phyloP scores from a whole-genome alignment of 345 rosid species.

The Sonneratia caseolaris region DNA sequence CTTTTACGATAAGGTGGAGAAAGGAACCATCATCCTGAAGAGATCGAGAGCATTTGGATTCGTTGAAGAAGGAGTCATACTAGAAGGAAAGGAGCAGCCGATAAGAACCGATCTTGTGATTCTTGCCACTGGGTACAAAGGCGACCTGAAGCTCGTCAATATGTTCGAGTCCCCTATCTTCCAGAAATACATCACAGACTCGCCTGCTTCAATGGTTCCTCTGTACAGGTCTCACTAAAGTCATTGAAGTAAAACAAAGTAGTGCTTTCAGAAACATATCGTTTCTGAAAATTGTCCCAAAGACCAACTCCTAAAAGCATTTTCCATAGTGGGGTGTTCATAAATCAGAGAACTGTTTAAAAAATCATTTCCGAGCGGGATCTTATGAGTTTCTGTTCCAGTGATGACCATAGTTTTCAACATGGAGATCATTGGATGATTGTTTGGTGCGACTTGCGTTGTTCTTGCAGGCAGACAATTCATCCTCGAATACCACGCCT shows the following conservation, averaged over 20 bases:
- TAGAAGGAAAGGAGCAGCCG: slow-evolving; percentile 11
- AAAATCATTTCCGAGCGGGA: too few species aligned
- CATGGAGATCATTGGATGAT: too few species aligned
- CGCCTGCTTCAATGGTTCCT: slow-evolving; percentile 15
- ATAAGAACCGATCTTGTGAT: slow-evolving; percentile 18
- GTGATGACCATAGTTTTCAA: too few species aligned
- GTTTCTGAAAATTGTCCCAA: neutral
- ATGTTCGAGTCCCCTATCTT: slow-evolving; percentile 21
- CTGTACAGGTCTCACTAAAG: slow-evolving; percentile 19
- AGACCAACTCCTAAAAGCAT: too few species aligned
- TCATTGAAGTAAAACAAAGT: neutral
- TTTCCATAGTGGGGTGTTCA: too few species aligned
- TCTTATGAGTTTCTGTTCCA: too few species aligned
- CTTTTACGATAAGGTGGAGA: slow-evolving; percentile 20
- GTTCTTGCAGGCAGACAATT: slow-evolving; percentile 18
- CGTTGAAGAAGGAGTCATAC: slow-evolving; percentile 13
- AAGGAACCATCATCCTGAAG: slow-evolving; percentile 23
- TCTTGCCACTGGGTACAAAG: slow-evolving; percentile 25
- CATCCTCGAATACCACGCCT: slow-evolving; percentile 26
- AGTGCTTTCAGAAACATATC: neutral
- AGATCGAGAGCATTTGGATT: slow-evolving; percentile 16
- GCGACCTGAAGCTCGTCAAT: slow-evolving; percentile 20
- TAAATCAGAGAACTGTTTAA: too few species aligned
- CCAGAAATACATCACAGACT: slow-evolving; percentile 10
- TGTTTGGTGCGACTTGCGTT: too few species aligned